Evolutionary conservation across 129 eudicot genomes (phyloP), one percentile per base, ranked within the genome.

Genomic region (Flaveria linearis): DNA sequence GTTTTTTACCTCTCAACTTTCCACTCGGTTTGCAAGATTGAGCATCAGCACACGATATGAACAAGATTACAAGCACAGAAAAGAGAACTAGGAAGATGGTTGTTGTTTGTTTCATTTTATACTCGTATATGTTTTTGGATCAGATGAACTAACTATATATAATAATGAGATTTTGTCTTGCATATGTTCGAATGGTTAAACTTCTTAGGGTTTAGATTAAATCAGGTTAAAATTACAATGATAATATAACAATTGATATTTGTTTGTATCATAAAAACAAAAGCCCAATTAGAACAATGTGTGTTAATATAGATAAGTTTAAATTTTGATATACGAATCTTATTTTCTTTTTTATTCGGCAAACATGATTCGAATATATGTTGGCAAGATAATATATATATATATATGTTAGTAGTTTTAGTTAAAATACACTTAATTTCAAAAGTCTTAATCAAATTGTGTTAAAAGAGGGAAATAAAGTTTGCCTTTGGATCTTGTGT

Each of bases 21-120:
- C 82, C 76, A 4, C 77, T 70, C 8, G 82, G 71, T 17, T 70
- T 71, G 71, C 82, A 78, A 25, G 82, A 57, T 20, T 78, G 82
- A 43, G 76, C 82, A 12, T 70, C 82, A 15, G 18, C 41, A 50
- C 43, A n/a, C 1, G 76, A 78, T 56, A 43, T 12, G 76, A 28
- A 17, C 70, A 49, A 49, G 9, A 17, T 62, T 25, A 70, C 0
- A 46, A 78, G 70, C 3, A 60, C 1, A 1, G 36, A 77, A 69
- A 77, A 42, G 16, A 77, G 39, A 63, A 49, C 4, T 14, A 62
- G 33, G 71, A 64, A 30, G 71, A 46, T 28, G 30, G 23, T 53
- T 2, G 46, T 26, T 42, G 73, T 17, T 42, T 52, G 80, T 43
- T 66, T 76, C 80, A 76, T 76, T 33, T 17, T 65, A 50, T 33